Evolutionary conservation across 139 green algal species (phyloP), one percentile per base, ranked within the genome.

Genomic region (Picochlorum sp.): DNA sequence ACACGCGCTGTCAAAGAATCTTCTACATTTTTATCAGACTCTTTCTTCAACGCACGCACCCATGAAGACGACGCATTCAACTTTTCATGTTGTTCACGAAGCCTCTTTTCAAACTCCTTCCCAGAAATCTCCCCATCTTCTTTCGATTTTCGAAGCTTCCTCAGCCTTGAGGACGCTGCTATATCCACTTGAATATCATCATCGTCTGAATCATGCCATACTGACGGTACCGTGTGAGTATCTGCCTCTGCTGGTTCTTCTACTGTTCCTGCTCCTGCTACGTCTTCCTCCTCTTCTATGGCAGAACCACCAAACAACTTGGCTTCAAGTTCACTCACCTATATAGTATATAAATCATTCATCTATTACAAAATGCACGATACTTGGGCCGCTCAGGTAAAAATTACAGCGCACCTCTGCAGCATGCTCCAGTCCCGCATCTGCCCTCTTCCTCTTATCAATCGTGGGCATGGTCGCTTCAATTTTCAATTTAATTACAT

Each of bases 151-250:
- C 84, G 70, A 49, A 95, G 79, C 71, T 93, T 95, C 4, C 85
- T 69, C 37, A 89, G 63, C 13, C 78, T 69, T 2, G 26, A 52
- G 2, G 45, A 44, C 3, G 45, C 47, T 16, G 77, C 71, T 31
- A 95, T 63, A 21, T 84, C 66, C 1, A 95, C 75, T 13, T 54
- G 31, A 20, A 84, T 16, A 21, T 10, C 23, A 0, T 44, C 72
- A 56, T 90, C 84, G 15, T 85, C 79, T 2, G 78, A 65, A 75
- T 95, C 86, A 8, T 71, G 57, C 86, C 86, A 93, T 0, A 75
- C 86, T 4, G 86, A 62, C 18, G 14, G 34, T 41, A 41, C 34
- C 34, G 34, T 41, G 34, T 41, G 8, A 41, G 7, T 9, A 7
- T 11, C 34, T 41, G 34, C 34, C 34, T 41, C 34, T 14, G 8